phyloP scores from a whole-genome alignment of 106 monocot species.

The Dendrobium nobile region DNA sequence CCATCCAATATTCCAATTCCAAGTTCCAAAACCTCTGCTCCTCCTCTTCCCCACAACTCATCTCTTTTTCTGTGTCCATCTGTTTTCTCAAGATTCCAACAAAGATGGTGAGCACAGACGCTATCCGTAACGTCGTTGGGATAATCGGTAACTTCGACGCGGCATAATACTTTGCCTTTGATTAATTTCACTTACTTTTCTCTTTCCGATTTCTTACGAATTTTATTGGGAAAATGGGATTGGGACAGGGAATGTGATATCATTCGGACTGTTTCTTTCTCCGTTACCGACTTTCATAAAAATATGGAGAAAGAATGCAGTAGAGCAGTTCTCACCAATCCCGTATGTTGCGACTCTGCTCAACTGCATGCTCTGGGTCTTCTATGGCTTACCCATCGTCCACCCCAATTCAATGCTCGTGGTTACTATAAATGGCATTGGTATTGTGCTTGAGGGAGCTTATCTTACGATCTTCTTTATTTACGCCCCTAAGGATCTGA shows the following conservation, averaged over 20 bases:
- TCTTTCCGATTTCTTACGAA: no score
- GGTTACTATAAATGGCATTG: conserved; percentile 52
- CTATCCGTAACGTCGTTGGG: conserved; percentile 2
- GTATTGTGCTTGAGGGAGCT: conserved; percentile 10
- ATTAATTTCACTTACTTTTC: not conserved
- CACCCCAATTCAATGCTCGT: conserved; percentile 43
- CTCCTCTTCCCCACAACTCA: not conserved
- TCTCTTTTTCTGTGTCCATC: not conserved
- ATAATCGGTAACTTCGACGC: not conserved
- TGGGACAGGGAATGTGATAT: conserved; percentile 41
- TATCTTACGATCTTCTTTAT: conserved; percentile 48
- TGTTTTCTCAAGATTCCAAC: not conserved
- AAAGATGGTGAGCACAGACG: conserved; percentile 6
- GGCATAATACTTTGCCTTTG: not conserved
- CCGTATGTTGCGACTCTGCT: conserved; percentile 56
- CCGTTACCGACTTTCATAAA: conserved; percentile 43
- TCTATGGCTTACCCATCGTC: conserved; percentile 56
- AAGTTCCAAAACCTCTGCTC: not conserved
- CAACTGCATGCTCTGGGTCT: conserved; percentile 56
- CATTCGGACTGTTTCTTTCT: conserved; percentile 61
- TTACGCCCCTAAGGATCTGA: conserved; percentile 12
- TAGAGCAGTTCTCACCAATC: conserved; percentile 48
- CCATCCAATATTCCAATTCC: not conserved
- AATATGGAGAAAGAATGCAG: conserved; percentile 40
- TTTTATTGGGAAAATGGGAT: not conserved